Conservation (phyloP, 345 rosid genomes). For the Pelargonium nanum region DNA sequence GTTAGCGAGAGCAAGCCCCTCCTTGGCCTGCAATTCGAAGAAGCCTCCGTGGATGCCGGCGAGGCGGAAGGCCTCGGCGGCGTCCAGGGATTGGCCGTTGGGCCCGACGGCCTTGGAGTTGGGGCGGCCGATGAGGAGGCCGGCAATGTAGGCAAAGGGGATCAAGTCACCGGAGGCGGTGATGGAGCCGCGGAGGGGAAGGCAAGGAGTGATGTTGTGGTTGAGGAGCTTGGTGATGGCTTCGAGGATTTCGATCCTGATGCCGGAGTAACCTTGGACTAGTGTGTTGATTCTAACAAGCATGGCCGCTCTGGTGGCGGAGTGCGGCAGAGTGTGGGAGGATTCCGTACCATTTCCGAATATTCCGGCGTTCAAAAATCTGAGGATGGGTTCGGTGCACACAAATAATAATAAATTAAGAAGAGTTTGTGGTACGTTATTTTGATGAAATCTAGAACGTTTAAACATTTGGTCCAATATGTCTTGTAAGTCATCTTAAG, state of each 20-base stretch:
- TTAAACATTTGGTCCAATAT: no score
- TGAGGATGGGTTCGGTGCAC: no score
- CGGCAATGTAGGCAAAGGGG: conserved; percentile 62
- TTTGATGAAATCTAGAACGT: no score
- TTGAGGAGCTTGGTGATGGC: conserved; percentile 57
- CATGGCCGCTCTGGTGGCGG: conserved; percentile 64
- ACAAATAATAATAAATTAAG: no score
- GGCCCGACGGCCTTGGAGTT: conserved; percentile 54
- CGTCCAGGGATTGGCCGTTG: conserved; percentile 33
- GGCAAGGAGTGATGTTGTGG: conserved; percentile 53
- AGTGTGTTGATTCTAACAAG: conserved; percentile 69
- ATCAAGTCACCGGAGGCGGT: conserved; percentile 66
- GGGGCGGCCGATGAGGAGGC: conserved; percentile 48
- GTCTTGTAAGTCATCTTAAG: no score
- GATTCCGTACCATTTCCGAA: conserved; percentile 45
- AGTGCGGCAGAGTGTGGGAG: conserved; percentile 42
- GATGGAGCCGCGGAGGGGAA: conserved; percentile 67
- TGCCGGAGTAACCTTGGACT: conserved; percentile 67
- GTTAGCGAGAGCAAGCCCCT: conserved; percentile 62
- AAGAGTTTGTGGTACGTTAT: no score
- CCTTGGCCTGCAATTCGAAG: conserved; percentile 59
- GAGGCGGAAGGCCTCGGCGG: conserved; percentile 32
- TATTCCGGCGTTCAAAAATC: conserved; percentile 67
- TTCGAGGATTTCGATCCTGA: conserved; percentile 60
- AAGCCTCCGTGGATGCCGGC: conserved; percentile 37